Conservation (phyloP, 2,329 filamentous ascomycete species). For the Hypoxylon sp. region DNA sequence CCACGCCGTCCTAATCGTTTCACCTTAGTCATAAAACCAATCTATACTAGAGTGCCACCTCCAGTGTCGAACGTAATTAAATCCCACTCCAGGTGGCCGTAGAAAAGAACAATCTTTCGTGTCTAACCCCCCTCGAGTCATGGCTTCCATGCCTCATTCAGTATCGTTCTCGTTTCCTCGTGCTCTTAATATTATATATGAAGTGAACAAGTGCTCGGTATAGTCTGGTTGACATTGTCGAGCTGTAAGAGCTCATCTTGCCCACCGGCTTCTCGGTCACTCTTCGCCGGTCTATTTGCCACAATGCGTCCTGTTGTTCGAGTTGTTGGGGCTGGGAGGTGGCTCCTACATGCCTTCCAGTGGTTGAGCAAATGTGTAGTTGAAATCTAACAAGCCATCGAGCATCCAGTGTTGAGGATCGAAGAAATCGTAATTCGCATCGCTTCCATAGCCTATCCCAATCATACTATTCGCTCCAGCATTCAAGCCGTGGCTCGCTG, state of each 20-base stretch:
- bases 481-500: conserved; percentile 62
- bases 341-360: conserved; percentile 65
- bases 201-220: conserved; percentile 3
- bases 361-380: conserved; percentile 71
- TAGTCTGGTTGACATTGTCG: background rate
- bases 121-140: conserved; percentile 40
- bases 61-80: conserved; percentile 38
- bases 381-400: conserved; percentile 86
- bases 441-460: conserved; percentile 69
- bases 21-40: conserved; percentile 34
- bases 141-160: conserved; percentile 36
- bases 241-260: conserved; percentile 1
- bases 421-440: conserved; percentile 87
- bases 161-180: conserved; percentile 37
- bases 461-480: conserved; percentile 64
- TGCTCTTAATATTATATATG: conserved; percentile 33
- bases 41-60: conserved; percentile 30
- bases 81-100: conserved; percentile 42
- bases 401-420: conserved; percentile 95
- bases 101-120: conserved; percentile 45
- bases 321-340: background rate
- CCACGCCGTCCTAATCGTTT: conserved; percentile 28
- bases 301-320: background rate
- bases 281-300: conserved; percentile 10
- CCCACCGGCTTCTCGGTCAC: background rate